phyloP scores from a whole-genome alignment of 129 eudicot genomes.

The Helichrysum umbraculigerum region DNA sequence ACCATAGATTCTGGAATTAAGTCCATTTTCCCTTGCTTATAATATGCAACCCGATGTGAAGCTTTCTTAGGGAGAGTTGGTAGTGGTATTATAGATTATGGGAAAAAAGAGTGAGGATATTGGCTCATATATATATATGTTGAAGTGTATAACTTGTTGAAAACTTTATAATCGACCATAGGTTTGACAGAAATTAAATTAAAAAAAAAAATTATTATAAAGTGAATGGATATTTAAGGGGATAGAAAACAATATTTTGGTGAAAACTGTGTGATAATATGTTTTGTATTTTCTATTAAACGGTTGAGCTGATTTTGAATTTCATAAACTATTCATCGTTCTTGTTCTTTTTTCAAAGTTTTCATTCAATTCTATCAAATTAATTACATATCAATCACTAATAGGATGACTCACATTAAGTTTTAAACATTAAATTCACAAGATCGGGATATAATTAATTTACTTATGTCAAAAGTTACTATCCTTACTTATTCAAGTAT shows the following conservation, averaged over 20 bases:
- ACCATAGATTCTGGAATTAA: conserved; percentile 38
- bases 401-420: neutral
- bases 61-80: conserved; percentile 17
- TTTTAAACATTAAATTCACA: neutral
- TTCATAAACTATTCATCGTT: neutral
- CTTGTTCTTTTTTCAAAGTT: neutral
- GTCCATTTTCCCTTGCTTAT: conserved; percentile 30
- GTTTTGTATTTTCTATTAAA: too few relatives aligned
- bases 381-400: neutral
- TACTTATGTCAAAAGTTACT: neutral
- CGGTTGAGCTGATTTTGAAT: too few relatives aligned
- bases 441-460: neutral
- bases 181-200: neutral
- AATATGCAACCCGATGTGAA: neutral
- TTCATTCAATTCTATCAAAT: too few relatives aligned
- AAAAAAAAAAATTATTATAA: too few relatives aligned
- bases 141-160: neutral
- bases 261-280: neutral
- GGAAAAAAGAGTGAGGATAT: conserved; percentile 24
- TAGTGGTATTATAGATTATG: conserved; percentile 16
- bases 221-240: neutral
- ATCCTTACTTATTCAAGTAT: neutral
- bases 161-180: neutral
- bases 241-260: neutral
- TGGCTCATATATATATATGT: conserved; percentile 19